Base-by-base conservation (phyloP, 2,329 filamentous ascomycete species). In the Aureobasidium sp. region DNA sequence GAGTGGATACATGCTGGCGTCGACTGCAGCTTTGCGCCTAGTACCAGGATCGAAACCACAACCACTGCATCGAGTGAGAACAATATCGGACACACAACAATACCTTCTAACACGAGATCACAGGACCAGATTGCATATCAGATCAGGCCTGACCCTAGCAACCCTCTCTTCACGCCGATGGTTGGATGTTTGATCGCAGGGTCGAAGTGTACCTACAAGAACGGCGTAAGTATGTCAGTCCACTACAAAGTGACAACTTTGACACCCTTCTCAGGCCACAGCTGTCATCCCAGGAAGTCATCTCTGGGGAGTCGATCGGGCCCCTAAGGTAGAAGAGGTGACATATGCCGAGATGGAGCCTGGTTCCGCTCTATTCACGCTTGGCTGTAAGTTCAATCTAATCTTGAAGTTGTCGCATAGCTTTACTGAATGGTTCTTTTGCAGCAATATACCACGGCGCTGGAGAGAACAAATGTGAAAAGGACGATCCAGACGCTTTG, bases 361-460 rank as follows among this genome's bases (percentile, higher is more conserved):
- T 34, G 52, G 52, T 25, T 56, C 52, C 2, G 52, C 52, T 22
- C 29, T 56, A 2, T 45, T 56, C 17, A 56, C 52, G 6, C 41
- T 56, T 12, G 52, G 52, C 1, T 56, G 52, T 45, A 15, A 31
- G 52, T 56, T 1, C 17, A 12, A 27, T 5, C 17, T 5, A 25
- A 14, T 7, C 9, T 0, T 3, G 52, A 25, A 20, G 34, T 56
- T 5, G 4, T 9, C 1, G 20, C 5, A 17, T 6, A 37, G n/a
- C n/a, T 2, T 15, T 27, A 14, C 49, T 53, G 6, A 53, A 14
- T 1, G 5, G 1, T 15, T 8, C 9, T 20, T 8, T 2, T 15
- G 17, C 39, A 56, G 52, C 52, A n/a, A 56, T 39, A 31, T 56
- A 56, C n/a, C 52, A 56, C 12, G 52, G 52, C 44, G 52, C 52